Base-by-base conservation (phyloP, 257 asterid genomes). In the Fraxinus quadrangulata region DNA sequence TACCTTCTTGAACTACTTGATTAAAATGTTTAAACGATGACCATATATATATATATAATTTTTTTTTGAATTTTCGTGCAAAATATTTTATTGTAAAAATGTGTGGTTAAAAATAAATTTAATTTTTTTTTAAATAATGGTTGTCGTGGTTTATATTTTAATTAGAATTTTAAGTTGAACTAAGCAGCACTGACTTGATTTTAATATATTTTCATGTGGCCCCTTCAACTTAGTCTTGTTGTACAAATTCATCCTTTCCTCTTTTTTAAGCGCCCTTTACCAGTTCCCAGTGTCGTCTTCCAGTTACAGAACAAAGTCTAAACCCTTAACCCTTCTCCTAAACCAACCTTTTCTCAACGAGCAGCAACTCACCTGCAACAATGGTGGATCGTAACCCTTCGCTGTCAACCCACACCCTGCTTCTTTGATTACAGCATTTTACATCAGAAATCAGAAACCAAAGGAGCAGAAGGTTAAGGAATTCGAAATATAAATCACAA, bases 201-300 rank as follows among this genome's bases (percentile, higher is more conserved):
- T 42, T 42, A 42, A 10, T 42, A 42, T 6, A 0, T 24, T 24
- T 63, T 63, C 33, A 63, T 26, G 24, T 11, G 7, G 9, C 49
- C 59, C 37, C 61, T 40, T 19, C 10, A n/a, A 39, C 33, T 28
- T 70, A 2, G 75, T 19, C 3, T 21, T 40, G 14, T 2, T 6
- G 49, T 4, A 11, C 31, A 40, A 11, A 21, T 71, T 70, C 19
- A 37, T 12, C 36, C 4, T 17, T 2, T 39, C 30, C 76, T 10
- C 12, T 6, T 61, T 67, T 26, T 68, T 51, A 75, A 75, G 76
- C 73, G 76, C 80, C 69, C 40, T 70, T 80, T 70, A 45, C 45
- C 68, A 30, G 26, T 80, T 19, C 26, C 63, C 65, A 6, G 65
- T 54, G 10, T 54, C 33, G 33, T 8, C 30, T 10, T 23, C 67